Evolutionary conservation across 495 filamentous ascomycete species (phyloP), one percentile per base, ranked within the genome.

Genomic region (Saxispiralis lemnorum): DNA sequence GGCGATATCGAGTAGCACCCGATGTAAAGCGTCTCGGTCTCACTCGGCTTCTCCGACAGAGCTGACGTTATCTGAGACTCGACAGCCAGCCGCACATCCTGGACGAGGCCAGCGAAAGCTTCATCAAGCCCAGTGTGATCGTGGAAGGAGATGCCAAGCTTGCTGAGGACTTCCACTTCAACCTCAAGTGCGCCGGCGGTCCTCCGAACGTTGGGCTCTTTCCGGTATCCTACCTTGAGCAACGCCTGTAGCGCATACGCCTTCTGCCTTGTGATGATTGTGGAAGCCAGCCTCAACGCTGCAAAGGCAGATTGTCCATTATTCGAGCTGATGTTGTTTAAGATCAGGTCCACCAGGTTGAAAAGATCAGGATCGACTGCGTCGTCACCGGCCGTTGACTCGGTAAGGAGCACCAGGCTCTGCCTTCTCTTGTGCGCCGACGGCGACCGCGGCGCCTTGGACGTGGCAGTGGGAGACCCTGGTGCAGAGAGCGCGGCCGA

Each of bases 261-360:
- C 57, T 92, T 85, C 61, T 96, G 84, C 54, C 81, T 75, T 54
- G 79, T 77, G 44, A 96, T 67, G 45, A 96, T 79, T 21, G 83
- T 77, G 21, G 82, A 81, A 16, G 88, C 66, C 2, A 99, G 70
- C 39, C 83, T 82, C 14, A 99, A 64, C 2, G 88, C 93, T 17
- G 87, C 82, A 41, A 81, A 74, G 13, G 93, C 76, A 4, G 89
- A 96, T 52, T 94, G 87, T 31, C 80, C 72, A 53, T 85, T 93
- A 20, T 67, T 67, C 4, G 92, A 96, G 47, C 72, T 67, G n/a
- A 94, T 67, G 54, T 86, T 88, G 12, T 81, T 75, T 2, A 87
- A 67, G 24, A 89, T 75, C n/a, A 99, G 69, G 62, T 96, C 89
- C 35, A 85, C 79, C 31, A 97, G 66, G 54, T 88, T 96, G 65